A percentile compares a stretch with the other conserved stretches of the same genome.
Conservation (phyloP, 345 rosid genomes). For the Leavenworthia alabamica region DNA sequence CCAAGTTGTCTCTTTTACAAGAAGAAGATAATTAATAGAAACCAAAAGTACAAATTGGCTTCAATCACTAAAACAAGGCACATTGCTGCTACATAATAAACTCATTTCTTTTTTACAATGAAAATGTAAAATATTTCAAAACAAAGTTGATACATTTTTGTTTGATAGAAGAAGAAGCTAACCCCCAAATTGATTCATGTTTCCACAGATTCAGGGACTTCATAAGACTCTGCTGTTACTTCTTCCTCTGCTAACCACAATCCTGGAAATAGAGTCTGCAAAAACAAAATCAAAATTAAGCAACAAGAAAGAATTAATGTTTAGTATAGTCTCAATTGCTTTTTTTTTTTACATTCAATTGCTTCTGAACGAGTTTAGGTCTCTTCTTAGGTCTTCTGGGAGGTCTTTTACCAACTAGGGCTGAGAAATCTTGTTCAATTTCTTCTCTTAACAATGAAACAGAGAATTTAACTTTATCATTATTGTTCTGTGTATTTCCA, state of each 20-base stretch:
- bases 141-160: constrained; percentile 23
- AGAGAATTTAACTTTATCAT: constrained; percentile 41
- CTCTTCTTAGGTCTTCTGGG: constrained; percentile 66
- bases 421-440: constrained; percentile 55
- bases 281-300: neutral
- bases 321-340: neutral
- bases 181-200: constrained; percentile 15
- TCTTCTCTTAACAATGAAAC: constrained; percentile 54
- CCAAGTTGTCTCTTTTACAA: constrained; percentile 27
- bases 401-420: constrained; percentile 45
- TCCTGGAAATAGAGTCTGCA: constrained; percentile 57
- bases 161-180: constrained; percentile 17
- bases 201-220: constrained; percentile 52
- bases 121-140: neutral
- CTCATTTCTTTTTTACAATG: constrained; percentile 27
- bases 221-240: constrained; percentile 47
- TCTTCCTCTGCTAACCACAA: constrained; percentile 50
- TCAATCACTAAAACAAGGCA: constrained; percentile 23
- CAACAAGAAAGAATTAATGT: neutral
- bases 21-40: constrained; percentile 6
- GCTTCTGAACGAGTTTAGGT: constrained; percentile 49
- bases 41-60: constrained; percentile 25
- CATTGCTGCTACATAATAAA: constrained; percentile 24
- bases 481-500: constrained; percentile 12
- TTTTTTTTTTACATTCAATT: constrained; percentile 43